Conservation (phyloP, 352 stramenopile genomes). For the Elongisporangium undulatum region DNA sequence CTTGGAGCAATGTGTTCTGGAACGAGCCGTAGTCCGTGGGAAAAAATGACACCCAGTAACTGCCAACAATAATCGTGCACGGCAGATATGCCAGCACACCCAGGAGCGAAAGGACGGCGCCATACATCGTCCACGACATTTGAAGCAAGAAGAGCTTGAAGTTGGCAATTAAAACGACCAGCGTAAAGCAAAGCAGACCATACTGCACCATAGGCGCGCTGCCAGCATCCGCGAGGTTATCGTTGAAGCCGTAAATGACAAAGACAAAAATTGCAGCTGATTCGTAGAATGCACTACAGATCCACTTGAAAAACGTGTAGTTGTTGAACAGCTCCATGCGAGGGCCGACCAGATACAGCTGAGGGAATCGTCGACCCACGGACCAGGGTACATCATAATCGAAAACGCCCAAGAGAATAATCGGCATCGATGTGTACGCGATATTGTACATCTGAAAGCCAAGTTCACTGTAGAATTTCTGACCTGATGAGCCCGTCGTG, state of each 20-base stretch:
- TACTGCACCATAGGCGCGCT: slow-evolving; percentile 91
- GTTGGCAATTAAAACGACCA: slow-evolving; percentile 92
- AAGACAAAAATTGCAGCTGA: slow-evolving; percentile 66
- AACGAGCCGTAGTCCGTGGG: slow-evolving; percentile 68
- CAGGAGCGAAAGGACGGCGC: slow-evolving; percentile 43
- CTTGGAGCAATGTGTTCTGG: slow-evolving; percentile 59
- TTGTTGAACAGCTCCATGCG: slow-evolving; percentile 82
- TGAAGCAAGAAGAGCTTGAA: slow-evolving; percentile 87
- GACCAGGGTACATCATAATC: slow-evolving; percentile 79
- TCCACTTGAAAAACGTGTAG: slow-evolving; percentile 83
- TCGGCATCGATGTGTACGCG: slow-evolving; percentile 90
- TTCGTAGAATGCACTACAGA: slow-evolving; percentile 74
- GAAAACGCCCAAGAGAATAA: slow-evolving; percentile 75
- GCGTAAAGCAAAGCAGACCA: slow-evolving; percentile 90
- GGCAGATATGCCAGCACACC: slow-evolving; percentile 68
- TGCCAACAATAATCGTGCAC: slow-evolving; percentile 52
- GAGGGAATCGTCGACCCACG: slow-evolving; percentile 55
- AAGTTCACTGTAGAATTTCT: slow-evolving; percentile 82
- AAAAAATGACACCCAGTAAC: slow-evolving; percentile 60
- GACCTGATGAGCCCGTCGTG: slow-evolving; percentile 87
- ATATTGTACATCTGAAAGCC: slow-evolving; percentile 92
- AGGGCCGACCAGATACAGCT: slow-evolving; percentile 72
- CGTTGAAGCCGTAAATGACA: slow-evolving; percentile 67
- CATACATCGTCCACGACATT: slow-evolving; percentile 69
- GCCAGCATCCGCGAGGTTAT: slow-evolving; percentile 64